Evolutionary conservation across 1,284 basidiomycete genomes (phyloP).

Genomic region (Papiliotrema flavescens): DNA sequence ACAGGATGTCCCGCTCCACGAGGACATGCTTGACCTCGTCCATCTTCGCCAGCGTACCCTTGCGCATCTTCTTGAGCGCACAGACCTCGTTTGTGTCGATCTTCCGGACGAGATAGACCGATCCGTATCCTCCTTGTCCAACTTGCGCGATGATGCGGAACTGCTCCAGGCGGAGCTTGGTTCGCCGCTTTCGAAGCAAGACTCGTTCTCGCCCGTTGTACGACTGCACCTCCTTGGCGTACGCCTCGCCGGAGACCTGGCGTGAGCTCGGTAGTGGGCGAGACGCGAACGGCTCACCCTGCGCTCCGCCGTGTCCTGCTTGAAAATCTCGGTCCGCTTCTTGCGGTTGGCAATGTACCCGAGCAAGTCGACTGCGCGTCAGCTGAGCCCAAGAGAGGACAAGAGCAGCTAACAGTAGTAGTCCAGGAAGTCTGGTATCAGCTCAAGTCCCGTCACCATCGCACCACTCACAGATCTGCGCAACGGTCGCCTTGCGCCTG

Average conservation of each 20-base stretch:
- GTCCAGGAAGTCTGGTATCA: slow-evolving; percentile 74
- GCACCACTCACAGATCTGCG: slow-evolving; percentile 72
- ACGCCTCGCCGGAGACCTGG: slow-evolving; percentile 57
- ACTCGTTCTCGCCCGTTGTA: slow-evolving; percentile 90
- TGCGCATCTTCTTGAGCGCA: slow-evolving; percentile 93
- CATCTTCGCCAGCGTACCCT: slow-evolving; percentile 91
- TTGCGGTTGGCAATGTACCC: slow-evolving; percentile 82
- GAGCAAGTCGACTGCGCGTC: slow-evolving; percentile 63
- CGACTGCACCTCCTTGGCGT: slow-evolving; percentile 76
- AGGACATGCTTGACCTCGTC: slow-evolving; percentile 89
- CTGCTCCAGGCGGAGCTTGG: slow-evolving; percentile 81
- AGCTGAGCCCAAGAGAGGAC: no score
- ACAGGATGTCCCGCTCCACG: slow-evolving; percentile 93
- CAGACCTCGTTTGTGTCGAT: slow-evolving; percentile 89
- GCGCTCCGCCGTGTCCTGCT: slow-evolving; percentile 71
- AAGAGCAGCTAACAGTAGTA: slow-evolving; percentile 68
- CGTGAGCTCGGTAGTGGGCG: background rate
- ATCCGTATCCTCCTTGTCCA: slow-evolving; percentile 94
- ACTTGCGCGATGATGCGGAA: slow-evolving; percentile 95
- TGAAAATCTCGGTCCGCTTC: slow-evolving; percentile 73
- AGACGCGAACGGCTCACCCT: slow-evolving; percentile 49
- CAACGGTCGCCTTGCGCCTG: slow-evolving; percentile 87
- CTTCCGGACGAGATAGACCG: slow-evolving; percentile 88
- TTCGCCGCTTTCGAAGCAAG: slow-evolving; percentile 76
- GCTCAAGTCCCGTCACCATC: background rate